Evolutionary conservation across 805 yeast species (phyloP), one percentile per base, ranked within the genome.

Genomic region (Cyberlindnera misumaiensis): DNA sequence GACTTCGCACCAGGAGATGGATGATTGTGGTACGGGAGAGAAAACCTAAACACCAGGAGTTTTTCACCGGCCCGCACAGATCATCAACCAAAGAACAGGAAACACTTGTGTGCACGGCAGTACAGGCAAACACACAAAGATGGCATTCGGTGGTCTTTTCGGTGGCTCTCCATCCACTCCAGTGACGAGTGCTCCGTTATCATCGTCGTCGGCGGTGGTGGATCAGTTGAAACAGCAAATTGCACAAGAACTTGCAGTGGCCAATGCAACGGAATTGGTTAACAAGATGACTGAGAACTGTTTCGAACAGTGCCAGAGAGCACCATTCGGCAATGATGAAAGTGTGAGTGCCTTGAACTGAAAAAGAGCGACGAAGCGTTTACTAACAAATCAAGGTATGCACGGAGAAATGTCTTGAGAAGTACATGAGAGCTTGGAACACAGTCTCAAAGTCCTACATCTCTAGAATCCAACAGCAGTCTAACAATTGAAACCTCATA

Each of bases 401-500:
- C 63, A 72, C 85, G 34, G 75, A 71, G 42, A 82, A 80, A 58
- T 89, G 97, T 59, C 71, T 83, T 50, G 80, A 82, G 47, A 89
- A 86, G 64, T 89, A 85, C 62, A 81, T 88, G 90, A 75, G 83
- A 59, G 78, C 94, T 26, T 89, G 96, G 96, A 87, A 88, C 52
- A 68, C 80, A 39, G 70, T 89, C 31, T 84, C 95, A 11, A 80
- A 77, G 57, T 68, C 84, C 10, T 88, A 87, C 60, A 75, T 87
- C 36, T 57, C 75, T 22, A 75, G 95, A 60, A 83, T 86, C 51
- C 88, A 82, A 62, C 73, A 73, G 51, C 66, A 47, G 24, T 20
- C 24, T 14, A 35, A 35, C 17, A 43, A 41, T 32, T 49, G 28
- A 44, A n/a, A 20, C 14, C 2, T 9, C 10, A 13, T 4, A 17